Conservation (phyloP, 164 flowering plant genomes). For the Cinnamomum chago region DNA sequence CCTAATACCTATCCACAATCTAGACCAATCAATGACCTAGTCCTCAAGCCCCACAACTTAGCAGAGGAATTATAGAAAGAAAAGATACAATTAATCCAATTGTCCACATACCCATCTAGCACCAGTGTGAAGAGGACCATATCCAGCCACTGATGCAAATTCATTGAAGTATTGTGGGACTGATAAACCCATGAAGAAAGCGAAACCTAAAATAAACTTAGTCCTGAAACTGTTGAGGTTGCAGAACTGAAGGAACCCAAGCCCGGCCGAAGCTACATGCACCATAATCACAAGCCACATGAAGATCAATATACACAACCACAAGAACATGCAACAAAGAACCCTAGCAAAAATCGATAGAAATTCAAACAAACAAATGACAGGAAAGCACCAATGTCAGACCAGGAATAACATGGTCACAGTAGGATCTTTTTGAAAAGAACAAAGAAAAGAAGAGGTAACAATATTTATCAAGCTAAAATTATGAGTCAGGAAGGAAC, state of each 20-base stretch:
- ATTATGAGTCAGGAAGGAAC: too few species aligned
- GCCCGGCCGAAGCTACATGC: constrained; percentile 78
- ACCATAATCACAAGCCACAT: not conserved
- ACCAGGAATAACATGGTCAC: not conserved
- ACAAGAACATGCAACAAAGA: not conserved
- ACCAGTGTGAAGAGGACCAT: constrained; percentile 68
- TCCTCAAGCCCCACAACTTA: not conserved
- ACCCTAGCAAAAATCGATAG: not conserved
- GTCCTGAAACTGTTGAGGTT: constrained; percentile 90
- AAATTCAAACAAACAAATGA: not conserved
- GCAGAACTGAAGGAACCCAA: constrained; percentile 88
- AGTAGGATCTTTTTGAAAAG: not conserved
- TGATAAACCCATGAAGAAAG: constrained; percentile 88
- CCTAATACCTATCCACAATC: not conserved
- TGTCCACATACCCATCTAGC: constrained; percentile 42
- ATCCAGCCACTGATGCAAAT: constrained; percentile 42
- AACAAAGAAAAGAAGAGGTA: too few species aligned
- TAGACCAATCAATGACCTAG: not conserved
- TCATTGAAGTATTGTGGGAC: constrained; percentile 84
- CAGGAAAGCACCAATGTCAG: not conserved
- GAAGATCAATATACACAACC: not conserved
- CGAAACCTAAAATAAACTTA: constrained; percentile 80
- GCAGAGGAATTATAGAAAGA: not conserved
- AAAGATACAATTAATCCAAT: not conserved
- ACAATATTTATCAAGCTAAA: too few species aligned